Conservation (phyloP, 2,329 filamentous ascomycete genomes). For the Diaporthe longicolla region DNA sequence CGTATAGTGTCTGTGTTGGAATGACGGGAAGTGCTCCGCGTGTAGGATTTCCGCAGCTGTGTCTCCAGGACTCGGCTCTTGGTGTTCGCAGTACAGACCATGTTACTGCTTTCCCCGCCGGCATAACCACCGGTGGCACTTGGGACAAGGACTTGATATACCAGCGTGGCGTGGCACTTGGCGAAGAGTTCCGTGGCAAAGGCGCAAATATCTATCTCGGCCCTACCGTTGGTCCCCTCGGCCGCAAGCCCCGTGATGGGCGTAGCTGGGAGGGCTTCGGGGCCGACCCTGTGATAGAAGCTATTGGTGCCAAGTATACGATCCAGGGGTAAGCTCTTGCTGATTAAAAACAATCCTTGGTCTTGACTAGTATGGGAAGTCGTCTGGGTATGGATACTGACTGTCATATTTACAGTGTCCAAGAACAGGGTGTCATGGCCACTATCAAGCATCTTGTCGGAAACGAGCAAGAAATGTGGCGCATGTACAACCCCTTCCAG, state of each 20-base stretch:
- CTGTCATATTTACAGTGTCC: conserved; percentile 63
- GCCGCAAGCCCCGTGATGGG: conserved; percentile 79
- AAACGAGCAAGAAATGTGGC: conserved; percentile 79
- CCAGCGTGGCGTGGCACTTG: conserved; percentile 75
- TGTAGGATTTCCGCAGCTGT: conserved; percentile 80
- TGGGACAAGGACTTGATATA: conserved; percentile 82
- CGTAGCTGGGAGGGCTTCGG: conserved; percentile 85
- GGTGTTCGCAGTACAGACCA: conserved; percentile 82
- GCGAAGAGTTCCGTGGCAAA: conserved; percentile 80
- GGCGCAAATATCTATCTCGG: conserved; percentile 80
- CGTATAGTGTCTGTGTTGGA: conserved; percentile 75
- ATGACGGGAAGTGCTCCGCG: conserved; percentile 81
- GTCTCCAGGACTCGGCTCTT: conserved; percentile 78
- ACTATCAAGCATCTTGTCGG: conserved; percentile 83
- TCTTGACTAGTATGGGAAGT: background rate
- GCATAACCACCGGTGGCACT: conserved; percentile 82
- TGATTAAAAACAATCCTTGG: too few relatives aligned
- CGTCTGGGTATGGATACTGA: conserved; percentile 10
- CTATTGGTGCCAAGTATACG: conserved; percentile 78
- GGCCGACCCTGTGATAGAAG: conserved; percentile 78
- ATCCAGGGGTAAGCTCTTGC: conserved; percentile 70
- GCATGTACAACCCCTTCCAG: conserved; percentile 68
- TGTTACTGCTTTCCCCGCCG: conserved; percentile 82
- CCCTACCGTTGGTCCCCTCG: conserved; percentile 78
- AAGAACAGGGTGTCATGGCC: conserved; percentile 85